Base-by-base conservation (phyloP, 2,329 filamentous ascomycete species). In the Xylariomycetidae sp. region DNA sequence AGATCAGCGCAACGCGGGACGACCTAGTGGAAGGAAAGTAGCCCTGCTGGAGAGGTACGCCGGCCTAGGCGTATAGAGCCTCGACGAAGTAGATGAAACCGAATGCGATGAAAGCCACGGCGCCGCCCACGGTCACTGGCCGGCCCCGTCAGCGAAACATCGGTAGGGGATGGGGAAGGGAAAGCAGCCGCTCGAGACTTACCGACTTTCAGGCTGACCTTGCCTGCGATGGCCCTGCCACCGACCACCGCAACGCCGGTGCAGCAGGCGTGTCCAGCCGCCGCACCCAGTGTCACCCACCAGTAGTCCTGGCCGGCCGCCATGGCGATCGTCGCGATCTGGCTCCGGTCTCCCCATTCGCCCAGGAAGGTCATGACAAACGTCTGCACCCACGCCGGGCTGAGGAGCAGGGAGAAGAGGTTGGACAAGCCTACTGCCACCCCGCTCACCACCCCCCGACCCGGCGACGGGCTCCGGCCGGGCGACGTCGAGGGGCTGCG, bases 321-420 rank as follows among this genome's bases (percentile, higher is more conserved):
- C 92, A 98, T 98, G 34, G 92, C 92, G 55, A 98, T 94, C 0
- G 92, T 98, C 15, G 92, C 92, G 52, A 98, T 96, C 65, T 98
- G 92, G 57, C 86, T 94, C 47, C 92, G 79, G 54, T 98, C 92
- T 37, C 92, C 92, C 92, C 92, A 98, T 60, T 98, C 92, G 25
- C 92, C 92, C 19, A 98, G 66, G 64, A 98, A 98, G 2, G 92
- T 98, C 92, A 98, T 98, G 49, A 93, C 77, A 56, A 98, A 98
- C 0, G 92, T 98, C 63, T 96, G 90, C 10, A 98, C 92, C 92
- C 92, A 98, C 1, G 89, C 92, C 2, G 92, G 92, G 60, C 86
- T 95, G 24, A 98, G 72, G 4, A 98, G 73, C 6, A 98, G 70
- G 9, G 85, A 88, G 42, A 88, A 77, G 4, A 98, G 75, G 51